These are phyloP conservation scores for Tetradesmus obliquus DNA, from an alignment of 139 green algal species.

Conservation along the genomic window DNA sequence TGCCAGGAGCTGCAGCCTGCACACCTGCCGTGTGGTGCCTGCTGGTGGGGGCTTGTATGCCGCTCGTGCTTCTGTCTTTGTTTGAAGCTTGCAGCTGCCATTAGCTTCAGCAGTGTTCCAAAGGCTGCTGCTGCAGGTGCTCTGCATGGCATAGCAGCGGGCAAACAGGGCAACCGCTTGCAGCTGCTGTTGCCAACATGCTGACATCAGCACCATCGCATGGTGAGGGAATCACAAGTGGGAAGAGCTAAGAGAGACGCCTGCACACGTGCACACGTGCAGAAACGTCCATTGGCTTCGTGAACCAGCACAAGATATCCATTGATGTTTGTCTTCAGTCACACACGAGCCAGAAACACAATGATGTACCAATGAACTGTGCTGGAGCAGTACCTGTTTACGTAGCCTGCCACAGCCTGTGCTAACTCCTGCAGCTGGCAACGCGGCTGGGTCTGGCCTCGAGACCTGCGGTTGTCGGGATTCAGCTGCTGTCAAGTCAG, in stretches of 20 bases:
- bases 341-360: too few relatives aligned
- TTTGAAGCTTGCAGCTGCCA: background rate
- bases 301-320: too few relatives aligned
- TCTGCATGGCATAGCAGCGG: background rate
- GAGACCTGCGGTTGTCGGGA: background rate
- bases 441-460: background rate
- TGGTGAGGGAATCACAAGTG: too few relatives aligned
- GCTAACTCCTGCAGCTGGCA: background rate
- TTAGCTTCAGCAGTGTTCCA: background rate
- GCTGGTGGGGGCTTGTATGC: background rate
- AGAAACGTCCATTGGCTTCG: too few relatives aligned
- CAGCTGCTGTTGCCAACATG: background rate
- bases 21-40: constrained; percentile 8
- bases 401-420: background rate
- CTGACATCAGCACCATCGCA: background rate
- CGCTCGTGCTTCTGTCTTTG: constrained; percentile 1
- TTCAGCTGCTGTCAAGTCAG: background rate
- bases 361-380: too few relatives aligned
- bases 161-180: background rate
- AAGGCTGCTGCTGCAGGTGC: background rate
- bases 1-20: background rate
- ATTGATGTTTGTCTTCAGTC: too few relatives aligned
- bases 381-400: background rate
- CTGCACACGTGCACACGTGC: too few relatives aligned
- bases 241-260: too few relatives aligned